Evolutionary conservation across 768 basidiomycete species (phyloP), one percentile per base, ranked within the genome.

Genomic region (Austroboletus eburneus): DNA sequence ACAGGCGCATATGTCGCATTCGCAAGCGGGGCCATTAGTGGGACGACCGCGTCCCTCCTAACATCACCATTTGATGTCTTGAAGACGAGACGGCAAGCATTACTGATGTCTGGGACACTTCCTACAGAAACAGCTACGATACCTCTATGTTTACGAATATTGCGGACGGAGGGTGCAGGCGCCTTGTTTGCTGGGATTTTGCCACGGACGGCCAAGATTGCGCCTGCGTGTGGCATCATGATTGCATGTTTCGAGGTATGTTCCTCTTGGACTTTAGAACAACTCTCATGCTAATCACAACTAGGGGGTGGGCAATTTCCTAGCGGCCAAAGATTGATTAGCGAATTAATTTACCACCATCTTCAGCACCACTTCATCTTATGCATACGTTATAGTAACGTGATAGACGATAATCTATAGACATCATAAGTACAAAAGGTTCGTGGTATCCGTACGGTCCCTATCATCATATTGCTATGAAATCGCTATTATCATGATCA

Each of bases 191-290:
- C 90, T 27, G 96, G 96, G 0, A 69, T 91, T 33, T 66, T 83
- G 8, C 95, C 95, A 42, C 83, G 96, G 32, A 82, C 94, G 43
- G 91, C 83, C 35, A 99, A 98, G 68, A 95, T 96, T 52, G 91
- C 91, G 10, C 96, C 96, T 32, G 96, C 95, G 34, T 99, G 96
- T 67, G 95, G 95, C 20, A 86, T 99, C 55, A 97, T 98, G 95
- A 96, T 97, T 63, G 82, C 89, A 46, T 93, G 86, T 65, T 98
- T 86, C 62, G 94, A 98, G 81, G 93, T 83, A 55, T 24, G 77
- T 36, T 20, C 17, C 32, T 43, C 42, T 47, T 27, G 2, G n/a
- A 20, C 21, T 22, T 21, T 46, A 12, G 47, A 29, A 22, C 38
- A 6, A 47, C 66, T 29, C 27, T 21, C 22, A 47, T 29, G 12